Conservation (phyloP, 805 yeast genomes). For the Starmerella potacharoeniae region DNA sequence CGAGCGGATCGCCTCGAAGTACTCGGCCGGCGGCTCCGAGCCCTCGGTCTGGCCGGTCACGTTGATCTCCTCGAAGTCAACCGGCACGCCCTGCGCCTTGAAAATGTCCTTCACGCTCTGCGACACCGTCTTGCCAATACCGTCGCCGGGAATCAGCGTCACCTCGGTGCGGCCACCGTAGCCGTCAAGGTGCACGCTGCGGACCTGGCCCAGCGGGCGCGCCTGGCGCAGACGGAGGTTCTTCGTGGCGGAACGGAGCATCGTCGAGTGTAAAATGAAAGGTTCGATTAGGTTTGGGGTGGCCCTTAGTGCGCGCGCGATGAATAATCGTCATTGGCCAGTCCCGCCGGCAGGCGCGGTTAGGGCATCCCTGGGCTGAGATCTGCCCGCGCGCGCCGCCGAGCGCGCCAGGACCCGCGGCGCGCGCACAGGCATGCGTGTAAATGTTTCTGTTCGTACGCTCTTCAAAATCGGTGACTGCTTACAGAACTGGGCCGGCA, state of each 20-base stretch:
- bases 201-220: conserved; percentile 42
- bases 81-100: conserved; percentile 76
- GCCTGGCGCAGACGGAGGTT: conserved; percentile 1
- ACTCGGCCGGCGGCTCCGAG: conserved; percentile 45
- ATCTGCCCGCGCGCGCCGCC: too few relatives aligned
- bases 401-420: too few relatives aligned
- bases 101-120: conserved; percentile 86
- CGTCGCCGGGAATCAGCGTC: conserved; percentile 92
- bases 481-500: too few relatives aligned
- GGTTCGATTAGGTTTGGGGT: conserved; percentile 3
- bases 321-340: conserved; percentile 3
- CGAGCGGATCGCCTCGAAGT: conserved; percentile 77
- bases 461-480: too few relatives aligned
- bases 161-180: conserved; percentile 93
- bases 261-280: neutral
- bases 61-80: conserved; percentile 69
- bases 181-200: conserved; percentile 36
- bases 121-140: conserved; percentile 92
- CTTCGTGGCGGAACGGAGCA: conserved; percentile 3
- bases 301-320: neutral
- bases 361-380: neutral
- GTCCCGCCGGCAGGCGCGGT: neutral
- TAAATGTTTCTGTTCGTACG: too few relatives aligned
- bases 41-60: conserved; percentile 51
- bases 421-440: too few relatives aligned